Conservation (phyloP, 208 protist genomes). For the Leishmania lainsoni region DNA sequence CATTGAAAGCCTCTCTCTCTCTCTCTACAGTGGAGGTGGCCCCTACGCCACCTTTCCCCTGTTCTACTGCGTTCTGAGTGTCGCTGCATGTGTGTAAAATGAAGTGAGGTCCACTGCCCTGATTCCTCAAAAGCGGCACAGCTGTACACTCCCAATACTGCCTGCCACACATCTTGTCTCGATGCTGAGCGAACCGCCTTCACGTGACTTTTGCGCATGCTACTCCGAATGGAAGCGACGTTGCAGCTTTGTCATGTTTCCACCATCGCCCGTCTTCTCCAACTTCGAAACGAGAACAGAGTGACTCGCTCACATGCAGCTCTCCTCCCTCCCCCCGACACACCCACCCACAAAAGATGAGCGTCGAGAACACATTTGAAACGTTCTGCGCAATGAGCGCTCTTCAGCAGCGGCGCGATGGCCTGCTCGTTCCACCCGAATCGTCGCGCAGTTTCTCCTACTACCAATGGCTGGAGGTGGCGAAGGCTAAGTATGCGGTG, state of each 20-base stretch:
- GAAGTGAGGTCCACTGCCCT: background rate
- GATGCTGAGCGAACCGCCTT: background rate
- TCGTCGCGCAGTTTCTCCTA: constrained; percentile 31
- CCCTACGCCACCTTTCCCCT: background rate
- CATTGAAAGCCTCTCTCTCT: too few species aligned
- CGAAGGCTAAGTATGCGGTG: constrained; percentile 14
- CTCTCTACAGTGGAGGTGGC: background rate
- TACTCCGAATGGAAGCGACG: background rate
- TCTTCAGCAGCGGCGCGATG: constrained; percentile 34
- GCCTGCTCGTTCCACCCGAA: constrained; percentile 31
- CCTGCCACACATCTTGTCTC: background rate
- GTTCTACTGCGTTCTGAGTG: background rate
- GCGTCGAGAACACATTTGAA: constrained; percentile 36
- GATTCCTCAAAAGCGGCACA: background rate
- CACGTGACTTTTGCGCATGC: background rate
- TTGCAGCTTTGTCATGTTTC: background rate
- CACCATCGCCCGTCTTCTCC: background rate
- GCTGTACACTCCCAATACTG: background rate
- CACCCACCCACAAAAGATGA: background rate
- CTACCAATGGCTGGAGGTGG: constrained; percentile 46
- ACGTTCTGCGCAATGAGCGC: constrained; percentile 42
- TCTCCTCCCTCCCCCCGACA: background rate
- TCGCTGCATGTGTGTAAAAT: background rate
- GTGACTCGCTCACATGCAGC: too few species aligned
- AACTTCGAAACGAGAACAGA: background rate